Conservation (phyloP, 352 stramenopile genomes). For the Pythium guiyangense region DNA sequence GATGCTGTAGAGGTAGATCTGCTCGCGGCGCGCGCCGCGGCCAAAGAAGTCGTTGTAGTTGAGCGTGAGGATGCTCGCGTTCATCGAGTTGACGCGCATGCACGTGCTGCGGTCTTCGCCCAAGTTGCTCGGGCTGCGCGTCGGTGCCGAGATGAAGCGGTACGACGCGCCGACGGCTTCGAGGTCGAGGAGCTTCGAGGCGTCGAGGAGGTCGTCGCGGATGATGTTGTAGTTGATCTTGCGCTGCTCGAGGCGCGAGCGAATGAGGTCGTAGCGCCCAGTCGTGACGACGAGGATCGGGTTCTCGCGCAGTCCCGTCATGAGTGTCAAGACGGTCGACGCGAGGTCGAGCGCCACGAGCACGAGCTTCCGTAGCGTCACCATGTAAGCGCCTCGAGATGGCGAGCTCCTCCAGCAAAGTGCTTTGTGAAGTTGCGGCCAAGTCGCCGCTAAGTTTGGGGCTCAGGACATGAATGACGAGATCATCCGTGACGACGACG, state of each 20-base stretch:
- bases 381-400: background rate
- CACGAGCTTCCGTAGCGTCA: slow-evolving; percentile 9
- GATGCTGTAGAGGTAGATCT: slow-evolving; percentile 37
- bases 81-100: slow-evolving; percentile 38
- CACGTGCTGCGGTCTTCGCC: slow-evolving; percentile 35
- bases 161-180: slow-evolving; percentile 2
- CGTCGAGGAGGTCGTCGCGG: slow-evolving; percentile 12
- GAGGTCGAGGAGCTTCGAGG: slow-evolving; percentile 8
- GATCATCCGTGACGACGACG: too few species aligned
- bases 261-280: slow-evolving; percentile 15
- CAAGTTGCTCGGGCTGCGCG: slow-evolving; percentile 24
- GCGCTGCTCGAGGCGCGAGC: slow-evolving; percentile 13
- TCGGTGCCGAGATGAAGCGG: slow-evolving; percentile 21
- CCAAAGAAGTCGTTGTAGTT: slow-evolving; percentile 44
- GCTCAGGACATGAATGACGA: too few species aligned
- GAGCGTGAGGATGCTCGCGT: slow-evolving; percentile 22
- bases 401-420: too few species aligned
- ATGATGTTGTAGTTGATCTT: slow-evolving; percentile 28
- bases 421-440: too few species aligned
- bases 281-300: slow-evolving; percentile 15
- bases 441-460: too few species aligned
- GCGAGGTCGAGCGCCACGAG: slow-evolving; percentile 18
- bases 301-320: slow-evolving; percentile 29
- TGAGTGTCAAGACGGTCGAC: slow-evolving; percentile 22
- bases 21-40: slow-evolving; percentile 20